Percentiles rank a stretch among this genome's conserved stretches.
These are phyloP conservation scores for Globisporangium recalcitrans DNA, from an alignment of 352 stramenopile genomes.

Conservation along the genomic window DNA sequence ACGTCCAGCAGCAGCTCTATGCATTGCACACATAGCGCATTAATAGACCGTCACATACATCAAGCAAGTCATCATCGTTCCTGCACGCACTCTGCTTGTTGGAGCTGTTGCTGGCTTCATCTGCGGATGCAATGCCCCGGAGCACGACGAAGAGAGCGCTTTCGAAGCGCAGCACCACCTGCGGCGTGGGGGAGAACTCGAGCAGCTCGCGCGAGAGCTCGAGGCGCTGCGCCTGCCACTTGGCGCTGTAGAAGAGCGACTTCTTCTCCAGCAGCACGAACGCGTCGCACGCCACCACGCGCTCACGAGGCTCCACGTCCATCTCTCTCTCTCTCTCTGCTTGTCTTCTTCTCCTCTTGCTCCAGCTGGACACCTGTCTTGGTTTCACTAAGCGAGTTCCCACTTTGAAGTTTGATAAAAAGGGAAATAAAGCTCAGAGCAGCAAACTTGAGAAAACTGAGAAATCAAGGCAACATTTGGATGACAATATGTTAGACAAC, in stretches of 20 bases:
- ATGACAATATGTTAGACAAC: too few relatives aligned
- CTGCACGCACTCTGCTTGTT: slow-evolving; percentile 13
- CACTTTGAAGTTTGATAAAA: too few relatives aligned
- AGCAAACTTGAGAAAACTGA: too few relatives aligned
- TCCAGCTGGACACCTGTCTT: too few relatives aligned
- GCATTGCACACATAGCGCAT: background rate
- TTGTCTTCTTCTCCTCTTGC: too few relatives aligned
- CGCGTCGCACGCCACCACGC: slow-evolving; percentile 1
- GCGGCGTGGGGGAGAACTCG: slow-evolving; percentile 26
- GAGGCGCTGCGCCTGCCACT: slow-evolving; percentile 24
- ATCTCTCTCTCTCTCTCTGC: too few relatives aligned
- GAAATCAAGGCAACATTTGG: too few relatives aligned
- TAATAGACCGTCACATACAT: background rate
- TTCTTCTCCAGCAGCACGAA: slow-evolving; percentile 35
- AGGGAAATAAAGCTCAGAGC: too few relatives aligned
- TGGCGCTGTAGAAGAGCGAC: slow-evolving; percentile 32
- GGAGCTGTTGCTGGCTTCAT: background rate
- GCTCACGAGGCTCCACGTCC: too few relatives aligned
- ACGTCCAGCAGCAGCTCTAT: slow-evolving; percentile 31
- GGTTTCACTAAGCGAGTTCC: too few relatives aligned
- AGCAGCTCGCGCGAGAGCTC: slow-evolving; percentile 22
- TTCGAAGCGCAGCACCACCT: slow-evolving; percentile 31
- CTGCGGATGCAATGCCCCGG: background rate
- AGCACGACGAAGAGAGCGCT: slow-evolving; percentile 24
- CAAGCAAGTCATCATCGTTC: too few relatives aligned